Base-by-base conservation (phyloP, 768 basidiomycete genomes). In the Hericium erinaceus region DNA sequence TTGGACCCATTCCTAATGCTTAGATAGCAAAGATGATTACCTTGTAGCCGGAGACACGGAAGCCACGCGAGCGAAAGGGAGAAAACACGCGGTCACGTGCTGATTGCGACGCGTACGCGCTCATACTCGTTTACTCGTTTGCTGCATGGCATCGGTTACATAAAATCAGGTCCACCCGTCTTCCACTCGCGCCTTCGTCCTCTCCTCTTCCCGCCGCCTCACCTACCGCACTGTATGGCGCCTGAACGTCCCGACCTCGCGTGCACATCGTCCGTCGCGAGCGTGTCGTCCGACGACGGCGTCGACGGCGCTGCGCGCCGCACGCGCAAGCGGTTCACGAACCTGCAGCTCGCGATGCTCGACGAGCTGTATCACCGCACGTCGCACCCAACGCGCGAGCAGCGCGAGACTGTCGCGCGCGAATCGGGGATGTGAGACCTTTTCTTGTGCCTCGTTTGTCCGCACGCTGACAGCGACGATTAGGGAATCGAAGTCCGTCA, bases 401-500 rank as follows among this genome's bases (percentile, higher is more conserved):
- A 64, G 40, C 59, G 64, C n/a, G 62, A 61, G 40, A 11, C 59
- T 12, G 63, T 64, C 24, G 58, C 58, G 15, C 51, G 39, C 15
- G 58, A 64, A 8, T 54, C 64, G 8, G 41, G 53, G 12, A n/a
- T 64, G 64, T 64, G 40, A 28, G 62, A 8, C 3, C 12, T 3
- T 3, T 16, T 20, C 7, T 33, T 7, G 8, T 10, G 16, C 5
- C 9, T 22, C 50, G 9, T 8, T 13, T 15, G 2, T 28, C 37
- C 13, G 26, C 18, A 18, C 13, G 41, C 37, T 28, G 16, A 37
- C 44, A 16, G 16, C 44, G 44, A 20, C 16, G 44, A 18, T 2
- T 46, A 72, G 70, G 61, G 65, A 66, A 20, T 49, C 61, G 37
- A 66, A 69, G 39, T 66, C 65, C 46, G 70, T 72, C 28, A 64